Evolutionary conservation across 179 eudicot species (phyloP), one percentile per base, ranked within the genome.

Genomic region (Silene coronaria): DNA sequence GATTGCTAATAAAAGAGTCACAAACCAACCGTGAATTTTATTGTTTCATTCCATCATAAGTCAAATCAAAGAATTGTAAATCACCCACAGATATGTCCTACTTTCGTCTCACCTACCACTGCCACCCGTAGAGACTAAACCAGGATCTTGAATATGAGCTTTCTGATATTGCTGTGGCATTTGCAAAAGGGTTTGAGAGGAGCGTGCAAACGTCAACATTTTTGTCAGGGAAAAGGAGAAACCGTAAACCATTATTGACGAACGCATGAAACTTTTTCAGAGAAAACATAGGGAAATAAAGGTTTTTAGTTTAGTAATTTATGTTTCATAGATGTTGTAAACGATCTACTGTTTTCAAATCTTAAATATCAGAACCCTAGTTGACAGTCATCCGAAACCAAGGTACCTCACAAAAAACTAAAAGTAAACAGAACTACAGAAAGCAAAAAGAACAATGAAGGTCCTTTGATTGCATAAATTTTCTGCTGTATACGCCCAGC

Each of bases 401-500:
- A 75, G 67, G 79, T 70, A 70, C 51, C 76, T 48, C 73, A 23
- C 75, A 55, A 34, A 19, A 57, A 24, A 42, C 63, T 23, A 57
- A 64, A 51, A 77, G 55, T 69, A 45, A 28, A 67, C 38, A 64
- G 61, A 74, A 74, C 79, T 74, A 75, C 79, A 75, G 24, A 26
- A 64, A 24, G 32, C 67, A 77, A 73, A 75, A 73, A 57, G 65
- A 71, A 34, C 61, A 17, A 58, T 10, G 61, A 24, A 13, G 72
- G 55, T 77, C 78, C 46, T 23, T 45, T 72, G 75, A 78, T 74
- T 63, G 71, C 79, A 78, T 45, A 27, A 64, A 30, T 16, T n/a
- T 65, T 63, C 48, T 32, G 59, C 57, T 71, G 65, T 28, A 64
- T 45, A 66, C 76, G 72, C 69, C 60, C 51, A 62, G 42, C 46